phyloP scores from a whole-genome alignment of 306 rosid species.

The Vigna angularis region DNA sequence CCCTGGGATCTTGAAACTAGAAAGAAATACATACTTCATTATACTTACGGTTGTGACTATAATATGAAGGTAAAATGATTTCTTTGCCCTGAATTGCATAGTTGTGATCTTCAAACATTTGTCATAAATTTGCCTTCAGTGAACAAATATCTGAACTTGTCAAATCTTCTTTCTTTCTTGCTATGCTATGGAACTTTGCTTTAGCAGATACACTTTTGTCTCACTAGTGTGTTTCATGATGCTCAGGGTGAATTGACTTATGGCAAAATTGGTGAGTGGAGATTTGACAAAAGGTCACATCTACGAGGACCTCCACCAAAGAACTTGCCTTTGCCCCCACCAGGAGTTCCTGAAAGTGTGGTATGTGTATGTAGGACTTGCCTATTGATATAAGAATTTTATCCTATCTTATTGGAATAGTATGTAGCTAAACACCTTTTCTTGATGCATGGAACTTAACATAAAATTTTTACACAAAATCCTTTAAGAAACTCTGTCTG shows the following conservation, averaged over 20 bases:
- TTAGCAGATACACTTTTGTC: constrained; percentile 20
- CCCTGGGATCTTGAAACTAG: constrained; percentile 84
- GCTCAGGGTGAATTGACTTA: constrained; percentile 86
- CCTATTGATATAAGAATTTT: constrained; percentile 10
- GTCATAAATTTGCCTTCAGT: neutral
- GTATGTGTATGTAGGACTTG: constrained; percentile 58
- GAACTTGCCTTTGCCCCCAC: constrained; percentile 88
- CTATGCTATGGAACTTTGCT: constrained; percentile 24
- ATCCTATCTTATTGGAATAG: constrained; percentile 34
- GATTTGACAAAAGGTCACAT: constrained; percentile 95
- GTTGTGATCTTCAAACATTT: constrained; percentile 14
- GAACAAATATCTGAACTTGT: constrained; percentile 1
- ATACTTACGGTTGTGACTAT: constrained; percentile 93
- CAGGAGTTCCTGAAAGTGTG: constrained; percentile 99
- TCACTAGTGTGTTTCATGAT: constrained; percentile 34
- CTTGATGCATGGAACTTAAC: constrained; percentile 1
- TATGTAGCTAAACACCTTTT: constrained; percentile 25
- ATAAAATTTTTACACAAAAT: neutral
- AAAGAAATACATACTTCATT: constrained; percentile 82
- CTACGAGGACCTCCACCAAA: constrained; percentile 85
- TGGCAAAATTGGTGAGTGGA: constrained; percentile 93
- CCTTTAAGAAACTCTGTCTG: constrained; percentile 1
- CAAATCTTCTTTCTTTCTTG: constrained; percentile 37
- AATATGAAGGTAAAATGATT: constrained; percentile 68
- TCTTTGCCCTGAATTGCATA: constrained; percentile 23